Base-by-base conservation (phyloP, 495 filamentous ascomycete species). In the Pyrenopolyporus hunteri region DNA sequence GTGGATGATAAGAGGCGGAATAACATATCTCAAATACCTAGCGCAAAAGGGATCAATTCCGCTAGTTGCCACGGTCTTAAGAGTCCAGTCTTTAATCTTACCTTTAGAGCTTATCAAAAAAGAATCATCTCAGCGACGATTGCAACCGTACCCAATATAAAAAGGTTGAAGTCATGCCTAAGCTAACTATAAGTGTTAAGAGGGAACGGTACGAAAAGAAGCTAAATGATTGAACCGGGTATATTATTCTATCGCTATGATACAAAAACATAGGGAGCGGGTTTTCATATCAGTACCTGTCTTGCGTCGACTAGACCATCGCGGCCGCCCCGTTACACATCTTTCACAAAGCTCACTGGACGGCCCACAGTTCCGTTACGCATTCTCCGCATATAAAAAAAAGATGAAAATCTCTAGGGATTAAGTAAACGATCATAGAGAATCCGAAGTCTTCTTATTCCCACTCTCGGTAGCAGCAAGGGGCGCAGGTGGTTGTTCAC, bases 401-500 rank as follows among this genome's bases (percentile, higher is more conserved):
- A 23, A 53, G 33, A 33, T 45, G 29, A 45, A 25, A 11, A 7
- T 17, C 10, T 1, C 6, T 22, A 57, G 32, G 10, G 11, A 25
- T 17, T 9, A 10, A 20, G 11, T 6, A 40, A 17, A 20, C 14
- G 7, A 42, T 59, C 54, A 71, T 11, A 67, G 31, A 40, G 68
- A 69, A 10, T 64, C 66, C 8, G 54, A 39, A 16, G 60, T 55
- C 58, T 69, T 69, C 14, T 46, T 40, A 28, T 35, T 49, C 43
- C 45, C 57, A 28, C 42, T 26, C 13, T 50, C 60, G 10, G 44
- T 16, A 4, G 32, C 17, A 6, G 51, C n/a, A 0, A 45, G 14
- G 5, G 56, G 58, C 10, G 60, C 28, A 19, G 56, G 54, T 32
- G 72, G 71, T 32, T 73, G 72, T 50, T 85, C 83, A 7, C 81